Conservation (phyloP, 2,329 filamentous ascomycete species). For the Canariomyces notabilis region DNA sequence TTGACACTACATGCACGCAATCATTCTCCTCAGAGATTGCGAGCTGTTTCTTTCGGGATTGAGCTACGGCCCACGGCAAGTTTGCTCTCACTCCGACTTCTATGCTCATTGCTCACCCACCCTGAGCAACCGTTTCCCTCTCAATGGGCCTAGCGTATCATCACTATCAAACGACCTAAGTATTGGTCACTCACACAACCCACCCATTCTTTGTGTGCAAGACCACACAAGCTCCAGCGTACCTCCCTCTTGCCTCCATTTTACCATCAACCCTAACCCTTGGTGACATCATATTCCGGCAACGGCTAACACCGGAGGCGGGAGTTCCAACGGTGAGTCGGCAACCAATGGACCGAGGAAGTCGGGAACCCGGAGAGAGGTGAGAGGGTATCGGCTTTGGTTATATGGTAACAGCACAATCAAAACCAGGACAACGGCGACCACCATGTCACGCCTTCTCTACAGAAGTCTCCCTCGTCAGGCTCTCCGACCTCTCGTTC, state of each 20-base stretch:
- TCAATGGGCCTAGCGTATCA: too few species aligned
- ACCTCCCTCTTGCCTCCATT: too few species aligned
- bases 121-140: too few species aligned
- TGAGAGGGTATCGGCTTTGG: neutral
- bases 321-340: constrained; percentile 2
- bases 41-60: too few species aligned
- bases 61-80: too few species aligned
- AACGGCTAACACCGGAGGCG: constrained; percentile 12
- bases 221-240: too few species aligned
- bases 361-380: neutral
- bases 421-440: neutral
- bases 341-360: constrained; percentile 1
- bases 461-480: constrained; percentile 12
- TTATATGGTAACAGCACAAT: neutral
- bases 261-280: constrained; percentile 17
- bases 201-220: too few species aligned
- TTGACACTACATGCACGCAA: neutral
- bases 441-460: constrained; percentile 23
- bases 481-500: constrained; percentile 9
- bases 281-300: constrained; percentile 7
- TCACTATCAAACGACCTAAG: too few species aligned
- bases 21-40: too few species aligned
- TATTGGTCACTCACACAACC: too few species aligned
- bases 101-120: too few species aligned
- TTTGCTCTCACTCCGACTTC: too few species aligned